Base-by-base conservation (phyloP, 1,139 yeast species). In the Citeromyces siamensis region DNA sequence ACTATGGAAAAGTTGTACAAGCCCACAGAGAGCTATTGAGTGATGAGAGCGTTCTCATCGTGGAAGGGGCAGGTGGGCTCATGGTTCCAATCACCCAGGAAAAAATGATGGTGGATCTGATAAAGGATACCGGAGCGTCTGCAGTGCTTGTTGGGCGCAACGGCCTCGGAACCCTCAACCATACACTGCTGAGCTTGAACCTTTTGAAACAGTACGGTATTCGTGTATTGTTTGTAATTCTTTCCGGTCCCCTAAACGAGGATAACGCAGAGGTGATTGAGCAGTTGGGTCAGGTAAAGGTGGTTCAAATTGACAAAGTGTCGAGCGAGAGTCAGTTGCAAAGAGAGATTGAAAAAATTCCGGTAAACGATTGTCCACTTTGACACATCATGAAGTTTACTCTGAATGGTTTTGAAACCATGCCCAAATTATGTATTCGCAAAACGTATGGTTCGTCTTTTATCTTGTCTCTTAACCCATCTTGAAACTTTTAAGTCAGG, bases 11-110 rank as follows among this genome's bases (percentile, higher is more conserved):
- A 8, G 28, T 23, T 8, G 10, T 23, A 14, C 6, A 6, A 4
- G 10, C 10, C 14, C 28, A 23, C 28, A 6, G 28, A 12, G 21
- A 39, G 7, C 35, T 32, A 2, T 12, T 23, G 8, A 5, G 28
- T 14, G 33, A 41, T 4, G 17, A 28, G 5, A 28, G 29, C 2
- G 48, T 51, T 13, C 36, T 54, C 28, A 39, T 54, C n/a, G 38
- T 55, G n/a, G 59, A 56, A 43, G 60, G 60, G 17, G 60, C 60
- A 5, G 60, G 59, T 22, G 60, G 60, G 7, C 38, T 51, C 6
- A 46, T 38, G 22, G 59, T 56, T 13, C 60, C 60, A 6, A 38
- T 56, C 4, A 51, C 49, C n/a, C 44, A 46, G 13, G 37, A 42
- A 3, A 29, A 41, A 10, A 48, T 51, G 3, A 55, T 53, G 4